phyloP scores from a whole-genome alignment of 2,329 filamentous ascomycete genomes.

The Sporothrix inflata region DNA sequence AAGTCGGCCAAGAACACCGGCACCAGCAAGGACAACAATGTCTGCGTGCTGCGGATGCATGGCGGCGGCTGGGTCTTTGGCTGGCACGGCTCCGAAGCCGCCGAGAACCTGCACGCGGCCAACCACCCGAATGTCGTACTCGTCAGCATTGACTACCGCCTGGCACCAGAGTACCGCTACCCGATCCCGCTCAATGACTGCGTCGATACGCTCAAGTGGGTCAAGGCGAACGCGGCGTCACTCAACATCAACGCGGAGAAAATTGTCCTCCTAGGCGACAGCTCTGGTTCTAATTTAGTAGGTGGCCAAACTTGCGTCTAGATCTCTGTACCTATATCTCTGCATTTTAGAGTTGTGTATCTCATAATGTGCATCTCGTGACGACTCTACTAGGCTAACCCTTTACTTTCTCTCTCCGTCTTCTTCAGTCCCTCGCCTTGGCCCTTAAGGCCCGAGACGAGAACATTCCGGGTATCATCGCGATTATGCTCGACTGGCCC shows the following conservation, averaged over 20 bases:
- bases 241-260: slow-evolving; percentile 42
- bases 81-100: slow-evolving; percentile 42
- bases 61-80: slow-evolving; percentile 45
- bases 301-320: no score
- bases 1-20: slow-evolving; percentile 31
- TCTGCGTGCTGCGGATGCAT: slow-evolving; percentile 41
- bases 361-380: no score
- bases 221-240: slow-evolving; percentile 49
- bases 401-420: no score
- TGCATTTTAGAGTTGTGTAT: no score
- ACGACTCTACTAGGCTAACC: no score
- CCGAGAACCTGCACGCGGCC: slow-evolving; percentile 44
- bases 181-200: slow-evolving; percentile 55
- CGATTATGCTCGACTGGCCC: slow-evolving; percentile 44
- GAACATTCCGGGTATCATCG: slow-evolving; percentile 41
- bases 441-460: slow-evolving; percentile 42
- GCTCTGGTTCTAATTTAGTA: slow-evolving; percentile 49
- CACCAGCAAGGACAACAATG: slow-evolving; percentile 30
- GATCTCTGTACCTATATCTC: no score
- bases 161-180: slow-evolving; percentile 55
- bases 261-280: slow-evolving; percentile 53
- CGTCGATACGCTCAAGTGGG: slow-evolving; percentile 52
- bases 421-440: slow-evolving; percentile 36
- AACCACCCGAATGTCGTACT: slow-evolving; percentile 43
- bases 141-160: slow-evolving; percentile 45